These are phyloP conservation scores for Pascua sp. DNA, from an alignment of 1,284 basidiomycete genomes.

Conservation along the genomic window DNA sequence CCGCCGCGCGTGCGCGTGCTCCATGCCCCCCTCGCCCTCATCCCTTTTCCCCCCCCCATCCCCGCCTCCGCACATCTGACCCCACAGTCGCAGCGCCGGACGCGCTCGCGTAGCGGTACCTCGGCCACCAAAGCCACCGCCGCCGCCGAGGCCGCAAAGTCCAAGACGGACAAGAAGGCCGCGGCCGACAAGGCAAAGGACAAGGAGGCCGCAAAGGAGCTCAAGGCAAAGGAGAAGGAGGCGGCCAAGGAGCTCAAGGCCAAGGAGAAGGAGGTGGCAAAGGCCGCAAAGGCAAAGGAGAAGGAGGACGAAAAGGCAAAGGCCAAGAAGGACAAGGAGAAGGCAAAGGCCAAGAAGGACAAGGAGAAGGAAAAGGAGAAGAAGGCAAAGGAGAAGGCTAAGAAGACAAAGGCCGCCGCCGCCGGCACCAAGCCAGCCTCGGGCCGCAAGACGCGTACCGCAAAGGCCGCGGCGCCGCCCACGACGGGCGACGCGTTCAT, in stretches of 20 bases:
- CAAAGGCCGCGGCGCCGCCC: too few species aligned
- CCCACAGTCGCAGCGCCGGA: slow-evolving; percentile 1
- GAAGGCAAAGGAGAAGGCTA: neutral
- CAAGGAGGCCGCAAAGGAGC: neutral
- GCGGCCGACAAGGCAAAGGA: slow-evolving; percentile 1
- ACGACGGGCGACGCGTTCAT: neutral
- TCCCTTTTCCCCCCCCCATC: neutral
- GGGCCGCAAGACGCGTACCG: too few species aligned
- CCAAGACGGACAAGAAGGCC: slow-evolving; percentile 4
- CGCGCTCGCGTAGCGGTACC: neutral
- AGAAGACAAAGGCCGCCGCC: neutral
- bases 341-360: neutral
- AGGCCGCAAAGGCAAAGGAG: neutral
- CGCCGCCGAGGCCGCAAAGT: neutral
- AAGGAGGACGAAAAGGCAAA: neutral
- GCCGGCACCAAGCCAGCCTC: neutral
- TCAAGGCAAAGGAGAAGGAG: neutral
- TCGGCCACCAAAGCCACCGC: neutral
- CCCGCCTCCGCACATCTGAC: neutral
- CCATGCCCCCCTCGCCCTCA: neutral
- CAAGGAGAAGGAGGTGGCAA: neutral
- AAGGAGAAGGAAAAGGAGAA: neutral
- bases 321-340: neutral
- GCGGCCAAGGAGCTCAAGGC: slow-evolving; percentile 3
- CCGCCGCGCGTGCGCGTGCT: neutral